Evolutionary conservation across 306 rosid species (phyloP).

Genomic region (Parietaria judaica): DNA sequence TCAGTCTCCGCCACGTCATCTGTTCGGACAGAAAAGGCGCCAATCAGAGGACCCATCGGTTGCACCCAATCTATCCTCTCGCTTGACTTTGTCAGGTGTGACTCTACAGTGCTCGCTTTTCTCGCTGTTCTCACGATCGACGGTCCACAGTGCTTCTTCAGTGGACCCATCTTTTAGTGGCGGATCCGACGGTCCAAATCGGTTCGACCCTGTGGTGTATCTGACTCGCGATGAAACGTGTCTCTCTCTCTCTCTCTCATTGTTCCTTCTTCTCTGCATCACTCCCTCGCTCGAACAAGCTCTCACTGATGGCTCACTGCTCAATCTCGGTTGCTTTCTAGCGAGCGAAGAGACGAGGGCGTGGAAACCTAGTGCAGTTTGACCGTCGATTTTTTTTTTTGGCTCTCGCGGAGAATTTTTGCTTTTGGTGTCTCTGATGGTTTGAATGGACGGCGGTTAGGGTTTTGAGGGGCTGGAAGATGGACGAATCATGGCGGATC

Average conservation of each 20-base stretch:
- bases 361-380: background rate
- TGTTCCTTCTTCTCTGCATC: constrained; percentile 9
- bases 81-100: constrained; percentile 6
- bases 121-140: constrained; percentile 23
- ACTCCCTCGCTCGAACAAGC: background rate
- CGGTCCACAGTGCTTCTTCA: constrained; percentile 8
- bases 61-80: background rate
- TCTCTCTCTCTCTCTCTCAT: constrained; percentile 11
- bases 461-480: constrained; percentile 18
- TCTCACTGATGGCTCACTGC: no score
- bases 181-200: constrained; percentile 5
- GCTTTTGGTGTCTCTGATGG: constrained; percentile 2
- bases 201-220: background rate
- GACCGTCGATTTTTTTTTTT: constrained; percentile 5
- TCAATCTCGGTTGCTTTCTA: background rate
- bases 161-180: background rate
- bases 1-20: background rate
- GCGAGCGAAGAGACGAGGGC: background rate
- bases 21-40: background rate
- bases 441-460: constrained; percentile 17
- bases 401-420: background rate
- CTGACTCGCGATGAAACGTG: constrained; percentile 5
- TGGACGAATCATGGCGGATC: constrained; percentile 30
- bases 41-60: background rate
- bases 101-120: constrained; percentile 14